Base-by-base conservation (phyloP, 208 protist species). In the Crithidia bombi region DNA sequence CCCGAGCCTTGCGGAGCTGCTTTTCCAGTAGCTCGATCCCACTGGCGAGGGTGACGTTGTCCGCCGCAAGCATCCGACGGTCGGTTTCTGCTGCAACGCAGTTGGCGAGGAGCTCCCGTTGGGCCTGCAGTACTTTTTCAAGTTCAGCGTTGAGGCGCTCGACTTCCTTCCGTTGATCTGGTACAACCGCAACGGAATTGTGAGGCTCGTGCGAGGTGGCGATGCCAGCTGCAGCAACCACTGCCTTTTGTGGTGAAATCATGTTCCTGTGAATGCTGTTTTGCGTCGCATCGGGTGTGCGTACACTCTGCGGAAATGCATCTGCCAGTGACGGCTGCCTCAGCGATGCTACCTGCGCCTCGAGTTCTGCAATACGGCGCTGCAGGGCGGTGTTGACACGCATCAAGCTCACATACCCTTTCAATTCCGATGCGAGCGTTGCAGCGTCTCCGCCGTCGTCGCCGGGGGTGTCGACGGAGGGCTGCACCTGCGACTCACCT, bases 351-450 rank as follows among this genome's bases (percentile, higher is more conserved):
- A 86, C 46, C 32, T 81, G 41, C n/a, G 62, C 51, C 52, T 94
- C 79, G 21, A 89, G 57, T 33, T 76, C 66, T 14, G 63, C 57
- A 25, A 89, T 43, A 23, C 74, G 69, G 1, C 64, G 49, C 55
- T 84, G 82, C 52, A 89, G 69, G n/a, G 75, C 36, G 0, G 78
- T 58, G 75, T 94, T 91, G 17, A 91, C 19, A 10, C 70, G 55
- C 86, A 94, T 89, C 14, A 94, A 62, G 41, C 82, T 62, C n/a
- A 78, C 65, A 67, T 94, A 91, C 38, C 86, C 87, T 39, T 85
- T 89, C 33, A 83, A 11, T 50, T 90, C 85, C 33, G 82, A 82
- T 1, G 69, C 55, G 1, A 85, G 56, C 1, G 76, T 50, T 0
- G 63, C 63, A 0, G 73, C 72, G 23, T 85, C 67, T 5, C 51